Evolutionary conservation across 1,284 basidiomycete genomes (phyloP).

Genomic region (Austropuccinia psidii): DNA sequence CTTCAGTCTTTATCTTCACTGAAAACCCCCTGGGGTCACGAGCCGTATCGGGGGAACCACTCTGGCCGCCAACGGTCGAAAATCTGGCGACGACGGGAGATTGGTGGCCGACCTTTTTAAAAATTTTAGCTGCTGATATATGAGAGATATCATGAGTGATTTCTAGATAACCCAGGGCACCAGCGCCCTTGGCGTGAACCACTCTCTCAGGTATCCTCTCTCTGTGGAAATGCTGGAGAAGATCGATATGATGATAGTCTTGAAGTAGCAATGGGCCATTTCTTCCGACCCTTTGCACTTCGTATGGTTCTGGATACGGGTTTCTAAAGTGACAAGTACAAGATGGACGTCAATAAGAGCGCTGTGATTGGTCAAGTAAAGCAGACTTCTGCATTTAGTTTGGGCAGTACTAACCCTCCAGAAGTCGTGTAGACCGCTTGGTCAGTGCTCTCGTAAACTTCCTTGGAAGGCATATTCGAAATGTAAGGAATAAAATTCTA

Average conservation of each 20-base stretch:
- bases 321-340: not conserved
- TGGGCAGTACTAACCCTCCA: constrained; percentile 17
- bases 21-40: constrained; percentile 89
- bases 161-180: constrained; percentile 30
- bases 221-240: constrained; percentile 40
- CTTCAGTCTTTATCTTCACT: constrained; percentile 77
- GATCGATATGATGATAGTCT: constrained; percentile 42
- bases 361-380: no score
- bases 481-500: no score
- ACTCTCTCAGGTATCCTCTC: constrained; percentile 47
- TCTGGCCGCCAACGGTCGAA: constrained; percentile 60
- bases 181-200: constrained; percentile 36
- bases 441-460: not conserved
- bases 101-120: constrained; percentile 64
- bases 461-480: constrained; percentile 22
- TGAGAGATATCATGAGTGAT: constrained; percentile 69
- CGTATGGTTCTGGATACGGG: constrained; percentile 35
- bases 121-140: constrained; percentile 64
- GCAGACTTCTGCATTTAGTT: no score
- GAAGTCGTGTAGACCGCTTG: constrained; percentile 27
- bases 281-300: constrained; percentile 61
- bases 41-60: constrained; percentile 77
- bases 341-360: not conserved
- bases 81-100: constrained; percentile 51
- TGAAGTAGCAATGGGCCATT: constrained; percentile 78